phyloP scores from a whole-genome alignment of 1,139 yeast genomes.

The Schizosaccharomyces versatilis region DNA sequence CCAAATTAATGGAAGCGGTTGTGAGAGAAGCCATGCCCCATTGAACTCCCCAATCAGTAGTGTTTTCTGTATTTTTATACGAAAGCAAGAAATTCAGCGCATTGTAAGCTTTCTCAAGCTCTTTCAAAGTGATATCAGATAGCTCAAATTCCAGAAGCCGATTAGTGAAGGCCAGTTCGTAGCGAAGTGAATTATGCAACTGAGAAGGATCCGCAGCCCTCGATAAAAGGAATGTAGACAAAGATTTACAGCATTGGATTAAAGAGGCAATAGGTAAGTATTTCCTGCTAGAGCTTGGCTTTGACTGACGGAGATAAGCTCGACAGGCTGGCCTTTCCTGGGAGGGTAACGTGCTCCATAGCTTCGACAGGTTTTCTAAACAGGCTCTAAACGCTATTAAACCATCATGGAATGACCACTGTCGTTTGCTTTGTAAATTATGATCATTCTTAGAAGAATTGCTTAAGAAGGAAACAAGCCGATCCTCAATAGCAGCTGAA shows the following conservation, averaged over 20 bases:
- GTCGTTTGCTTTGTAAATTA: no score
- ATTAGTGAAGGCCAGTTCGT: not conserved
- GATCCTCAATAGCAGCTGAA: no score
- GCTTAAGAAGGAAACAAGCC: no score
- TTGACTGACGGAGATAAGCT: not conserved
- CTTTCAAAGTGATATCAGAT: not conserved
- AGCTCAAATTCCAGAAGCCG: not conserved
- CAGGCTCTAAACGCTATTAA: no score
- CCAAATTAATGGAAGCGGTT: not conserved
- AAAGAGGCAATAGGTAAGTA: not conserved
- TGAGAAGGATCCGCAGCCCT: not conserved
- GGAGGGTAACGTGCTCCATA: not conserved
- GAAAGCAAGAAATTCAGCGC: not conserved
- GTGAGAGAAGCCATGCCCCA: not conserved
- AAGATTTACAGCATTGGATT: not conserved
- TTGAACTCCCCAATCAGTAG: not conserved
- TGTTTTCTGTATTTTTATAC: not conserved
- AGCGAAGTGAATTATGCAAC: not conserved
- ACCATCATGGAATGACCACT: no score
- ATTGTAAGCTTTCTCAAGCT: not conserved
- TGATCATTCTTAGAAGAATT: no score
- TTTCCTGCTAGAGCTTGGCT: not conserved
- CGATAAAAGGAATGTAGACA: not conserved
- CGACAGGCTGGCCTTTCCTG: not conserved
- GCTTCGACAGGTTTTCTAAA: not conserved